Percentiles rank a stretch among this genome's conserved stretches.
phyloP scores from a whole-genome alignment of 257 asterid genomes.

The Penstemon barbatus region DNA sequence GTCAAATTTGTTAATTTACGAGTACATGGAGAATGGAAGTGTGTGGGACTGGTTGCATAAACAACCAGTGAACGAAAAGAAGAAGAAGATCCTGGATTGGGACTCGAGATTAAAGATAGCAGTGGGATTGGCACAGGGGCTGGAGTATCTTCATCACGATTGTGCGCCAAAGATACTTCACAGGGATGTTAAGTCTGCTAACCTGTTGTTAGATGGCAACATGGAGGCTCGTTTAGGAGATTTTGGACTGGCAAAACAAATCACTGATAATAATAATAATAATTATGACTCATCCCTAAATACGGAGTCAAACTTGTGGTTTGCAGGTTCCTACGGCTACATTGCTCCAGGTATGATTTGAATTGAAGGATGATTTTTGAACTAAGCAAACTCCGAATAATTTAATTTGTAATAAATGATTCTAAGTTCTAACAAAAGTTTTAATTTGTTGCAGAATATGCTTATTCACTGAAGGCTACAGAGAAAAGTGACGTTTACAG shows the following conservation, averaged over 20 bases:
- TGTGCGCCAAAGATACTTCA: slow-evolving; percentile 90
- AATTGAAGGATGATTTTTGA: background rate
- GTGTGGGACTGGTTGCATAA: slow-evolving; percentile 87
- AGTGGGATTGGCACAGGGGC: slow-evolving; percentile 81
- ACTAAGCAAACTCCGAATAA: too few relatives aligned
- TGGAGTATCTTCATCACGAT: slow-evolving; percentile 93
- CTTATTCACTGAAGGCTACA: slow-evolving; percentile 76
- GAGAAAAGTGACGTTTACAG: slow-evolving; percentile 94
- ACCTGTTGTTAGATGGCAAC: slow-evolving; percentile 67
- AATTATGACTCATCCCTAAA: slow-evolving; percentile 45
- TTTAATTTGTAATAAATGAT: too few relatives aligned
- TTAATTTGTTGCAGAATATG: slow-evolving; percentile 59
- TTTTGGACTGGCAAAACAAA: slow-evolving; percentile 82
- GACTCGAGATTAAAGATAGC: slow-evolving; percentile 77
- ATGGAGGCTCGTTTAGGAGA: slow-evolving; percentile 96
- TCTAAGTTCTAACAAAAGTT: background rate
- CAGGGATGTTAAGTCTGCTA: slow-evolving; percentile 87
- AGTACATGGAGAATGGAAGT: slow-evolving; percentile 94
- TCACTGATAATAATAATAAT: slow-evolving; percentile 32
- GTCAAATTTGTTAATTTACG: slow-evolving; percentile 75
- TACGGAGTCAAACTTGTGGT: slow-evolving; percentile 74
- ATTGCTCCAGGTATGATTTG: slow-evolving; percentile 80
- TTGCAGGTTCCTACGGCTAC: slow-evolving; percentile 92
- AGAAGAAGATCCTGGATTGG: slow-evolving; percentile 60
- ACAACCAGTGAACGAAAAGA: slow-evolving; percentile 50